A percentile compares a stretch with the other conserved stretches of the same genome.
Evolutionary conservation across 352 stramenopile genomes (phyloP).

Genomic region (Hyaloperonospora arabidopsidis): DNA sequence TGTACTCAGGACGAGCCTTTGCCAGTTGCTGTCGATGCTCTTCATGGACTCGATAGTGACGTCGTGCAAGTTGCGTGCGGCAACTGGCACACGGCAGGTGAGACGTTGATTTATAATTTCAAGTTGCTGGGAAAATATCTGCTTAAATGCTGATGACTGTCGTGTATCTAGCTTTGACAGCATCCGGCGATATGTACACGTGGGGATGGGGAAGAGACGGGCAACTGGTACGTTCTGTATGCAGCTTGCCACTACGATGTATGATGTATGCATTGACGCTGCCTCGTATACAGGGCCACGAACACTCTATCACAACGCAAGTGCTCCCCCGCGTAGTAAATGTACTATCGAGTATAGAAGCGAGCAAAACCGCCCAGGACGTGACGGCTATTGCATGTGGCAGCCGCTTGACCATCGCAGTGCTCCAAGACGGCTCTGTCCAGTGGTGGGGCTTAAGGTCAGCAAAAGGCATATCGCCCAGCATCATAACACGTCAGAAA

Average conservation of each 20-base stretch:
- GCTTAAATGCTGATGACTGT: constrained; percentile 11
- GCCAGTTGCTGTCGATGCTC: constrained; percentile 31
- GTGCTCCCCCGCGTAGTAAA: constrained; percentile 44
- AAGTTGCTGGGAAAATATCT: background rate
- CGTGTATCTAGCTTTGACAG: constrained; percentile 31
- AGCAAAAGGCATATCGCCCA: constrained; percentile 1
- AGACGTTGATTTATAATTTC: background rate
- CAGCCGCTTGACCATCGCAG: constrained; percentile 38
- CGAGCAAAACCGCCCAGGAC: constrained; percentile 21
- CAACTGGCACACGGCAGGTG: constrained; percentile 67
- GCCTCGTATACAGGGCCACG: constrained; percentile 15
- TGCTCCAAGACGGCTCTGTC: constrained; percentile 36
- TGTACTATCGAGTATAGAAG: constrained; percentile 15
- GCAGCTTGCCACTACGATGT: constrained; percentile 1
- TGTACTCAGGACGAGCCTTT: constrained; percentile 26
- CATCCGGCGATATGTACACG: constrained; percentile 62
- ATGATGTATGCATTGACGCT: constrained; percentile 5
- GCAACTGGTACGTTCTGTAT: constrained; percentile 45
- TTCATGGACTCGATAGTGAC: constrained; percentile 44
- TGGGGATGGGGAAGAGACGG: constrained; percentile 70
- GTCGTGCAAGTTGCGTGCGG: constrained; percentile 53
- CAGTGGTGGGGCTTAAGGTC: constrained; percentile 43
- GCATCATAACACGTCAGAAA: background rate
- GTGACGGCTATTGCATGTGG: constrained; percentile 41
- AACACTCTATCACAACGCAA: constrained; percentile 19